Base-by-base conservation (phyloP, 352 stramenopile genomes). In the Plasmopara halstedii region DNA sequence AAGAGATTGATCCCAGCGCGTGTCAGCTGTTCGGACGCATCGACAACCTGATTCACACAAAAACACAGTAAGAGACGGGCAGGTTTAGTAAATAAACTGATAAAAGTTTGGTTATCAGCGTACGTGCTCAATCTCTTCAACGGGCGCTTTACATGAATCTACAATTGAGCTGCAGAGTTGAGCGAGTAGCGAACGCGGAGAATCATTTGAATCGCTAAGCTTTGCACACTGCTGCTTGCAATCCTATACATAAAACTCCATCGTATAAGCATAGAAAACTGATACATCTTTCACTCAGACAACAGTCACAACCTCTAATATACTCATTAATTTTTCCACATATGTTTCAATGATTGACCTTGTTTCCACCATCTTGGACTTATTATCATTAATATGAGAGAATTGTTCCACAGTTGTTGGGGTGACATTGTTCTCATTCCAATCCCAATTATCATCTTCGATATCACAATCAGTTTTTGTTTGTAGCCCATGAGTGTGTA, bases 1-100 rank as follows among this genome's bases (percentile, higher is more conserved):
- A 90, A 64, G 25, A 90, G 58, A 43, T 88, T 75, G 19, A 90
- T 90, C 13, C 79, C 79, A 8, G 73, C 79, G 5, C 73, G 68
- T 7, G 79, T 84, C 11, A 90, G 54, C 42, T 90, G 75, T 48
- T 90, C 79, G 0, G 79, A 88, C 0, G 72, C 79, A 53, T 90
- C 79, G 14, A 87, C 63, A 40, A 90, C 58, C 71, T 90, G 41
- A 11, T 29, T 29, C 11, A 11, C 11, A 29, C 2, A 10, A n/a
- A n/a, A n/a, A n/a, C n/a, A n/a, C n/a, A n/a, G n/a, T n/a, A n/a
- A n/a, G n/a, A n/a, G n/a, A n/a, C n/a, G n/a, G n/a, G n/a, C n/a
- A n/a, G n/a, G n/a, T n/a, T n/a, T 29, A 27, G 25, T 11, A 2
- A 29, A 10, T 4, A 29, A 4, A 2, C 3, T 1, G 25, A 29